Evolutionary conservation across 2,329 filamentous ascomycete species (phyloP), one percentile per base, ranked within the genome.

Genomic region (Lizonia empirigonia): DNA sequence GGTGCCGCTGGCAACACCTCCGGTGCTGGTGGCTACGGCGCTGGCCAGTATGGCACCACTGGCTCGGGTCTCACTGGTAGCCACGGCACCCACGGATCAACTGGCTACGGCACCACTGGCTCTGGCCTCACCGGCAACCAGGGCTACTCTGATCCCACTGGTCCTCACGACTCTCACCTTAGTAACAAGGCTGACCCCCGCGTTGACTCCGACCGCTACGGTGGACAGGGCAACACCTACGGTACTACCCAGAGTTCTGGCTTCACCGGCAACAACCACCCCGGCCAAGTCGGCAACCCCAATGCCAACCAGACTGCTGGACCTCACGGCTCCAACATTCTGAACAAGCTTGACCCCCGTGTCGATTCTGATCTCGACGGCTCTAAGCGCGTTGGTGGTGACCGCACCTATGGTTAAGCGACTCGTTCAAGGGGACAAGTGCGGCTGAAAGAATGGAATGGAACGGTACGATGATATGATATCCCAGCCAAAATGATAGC

Each of bases 281-380:
- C 51, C 40, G 48, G 41, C 26, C 49, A 58, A 5, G 54, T 59
- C 37, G 58, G 60, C 18, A 58, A 52, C 35, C 44, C 54, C 19
- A 57, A 59, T 41, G 37, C 64, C 64, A 47, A 68, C 64, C 44
- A 55, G 41, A 73, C 71, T n/a, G 65, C 68, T 44, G 73, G 72
- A 4, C 70, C 69, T 7, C 72, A 74, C 63, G 59, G 60, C 32
- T 61, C 51, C 44, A 53, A 73, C 44, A 6, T 73, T 22, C 12
- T 69, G 29, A 73, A 73, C 63, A 72, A 74, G 60, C 35, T 62
- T 5, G 71, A 74, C 36, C 71, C 71, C 10, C 62, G 69, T 18
- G 71, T 75, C 13, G 72, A 74, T 57, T 63, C 62, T 13, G 62
- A 74, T 41, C 60, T 65, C 8, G 68, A 73, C 39, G 68, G 67